Conservation (phyloP, 257 asterid genomes). For the Scutellaria baicalensis region DNA sequence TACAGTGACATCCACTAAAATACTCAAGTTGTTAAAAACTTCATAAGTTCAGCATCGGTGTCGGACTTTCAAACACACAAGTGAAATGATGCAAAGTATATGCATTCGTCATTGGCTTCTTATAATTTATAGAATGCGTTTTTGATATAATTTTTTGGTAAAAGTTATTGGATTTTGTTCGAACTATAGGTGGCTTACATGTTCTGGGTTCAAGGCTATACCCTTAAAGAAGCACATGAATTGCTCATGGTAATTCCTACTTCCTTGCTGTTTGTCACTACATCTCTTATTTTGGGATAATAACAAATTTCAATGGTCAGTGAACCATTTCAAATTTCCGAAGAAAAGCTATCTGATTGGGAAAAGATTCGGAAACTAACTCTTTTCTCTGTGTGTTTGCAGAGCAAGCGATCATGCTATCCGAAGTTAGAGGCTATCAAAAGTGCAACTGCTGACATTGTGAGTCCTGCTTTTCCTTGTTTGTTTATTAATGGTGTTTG, state of each 20-base stretch:
- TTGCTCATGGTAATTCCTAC: conserved; percentile 53
- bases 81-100: too few species aligned
- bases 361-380: not conserved
- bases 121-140: not conserved
- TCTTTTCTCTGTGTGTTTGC: conserved; percentile 26
- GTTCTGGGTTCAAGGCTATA: conserved; percentile 90
- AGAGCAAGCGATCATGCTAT: conserved; percentile 86
- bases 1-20: too few species aligned
- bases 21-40: too few species aligned
- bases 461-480: conserved; percentile 34
- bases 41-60: too few species aligned
- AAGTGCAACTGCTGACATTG: conserved; percentile 91
- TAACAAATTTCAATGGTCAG: not conserved
- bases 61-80: too few species aligned
- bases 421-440: conserved; percentile 86
- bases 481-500: too few species aligned
- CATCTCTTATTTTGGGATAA: not conserved
- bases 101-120: not conserved
- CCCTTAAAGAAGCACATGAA: conserved; percentile 60
- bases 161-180: not conserved
- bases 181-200: conserved; percentile 80
- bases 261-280: not conserved
- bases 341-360: not conserved
- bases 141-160: not conserved
- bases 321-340: not conserved